Conservation (phyloP, 1,139 yeast species). For the Maudiozyma humilis region DNA sequence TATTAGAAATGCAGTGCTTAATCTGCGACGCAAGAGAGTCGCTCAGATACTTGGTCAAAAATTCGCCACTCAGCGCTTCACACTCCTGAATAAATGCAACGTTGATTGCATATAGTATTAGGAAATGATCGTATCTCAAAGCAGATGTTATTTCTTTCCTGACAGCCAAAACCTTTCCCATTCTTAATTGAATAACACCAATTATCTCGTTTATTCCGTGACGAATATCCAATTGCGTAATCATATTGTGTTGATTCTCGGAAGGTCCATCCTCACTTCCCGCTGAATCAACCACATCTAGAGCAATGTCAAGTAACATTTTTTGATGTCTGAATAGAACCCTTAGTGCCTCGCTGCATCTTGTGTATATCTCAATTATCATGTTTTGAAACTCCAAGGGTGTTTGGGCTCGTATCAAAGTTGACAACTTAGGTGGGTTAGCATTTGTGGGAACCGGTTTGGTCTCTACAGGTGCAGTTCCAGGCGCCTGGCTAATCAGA, state of each 20-base stretch:
- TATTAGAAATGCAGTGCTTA: conserved; percentile 48
- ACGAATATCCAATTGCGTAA: conserved; percentile 58
- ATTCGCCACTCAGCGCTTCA: conserved; percentile 73
- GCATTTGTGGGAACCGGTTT: conserved; percentile 13
- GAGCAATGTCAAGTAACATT: conserved; percentile 61
- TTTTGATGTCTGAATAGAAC: conserved; percentile 75
- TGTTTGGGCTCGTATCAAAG: conserved; percentile 53
- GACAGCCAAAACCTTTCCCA: conserved; percentile 71
- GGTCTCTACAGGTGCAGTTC: neutral
- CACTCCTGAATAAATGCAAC: conserved; percentile 73
- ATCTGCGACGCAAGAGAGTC: conserved; percentile 64
- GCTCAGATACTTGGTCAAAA: conserved; percentile 51
- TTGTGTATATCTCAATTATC: conserved; percentile 54
- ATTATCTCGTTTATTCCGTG: conserved; percentile 49
- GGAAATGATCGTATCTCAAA: conserved; percentile 46
- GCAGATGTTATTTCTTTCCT: conserved; percentile 65
- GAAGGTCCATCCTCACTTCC: conserved; percentile 18
- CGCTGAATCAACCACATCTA: conserved; percentile 40
- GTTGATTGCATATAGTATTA: conserved; percentile 58
- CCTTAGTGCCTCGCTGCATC: conserved; percentile 63
- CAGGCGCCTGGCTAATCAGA: neutral
- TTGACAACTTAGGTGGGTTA: conserved; percentile 39
- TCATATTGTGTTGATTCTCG: conserved; percentile 34
- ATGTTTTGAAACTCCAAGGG: conserved; percentile 68
- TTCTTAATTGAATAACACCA: conserved; percentile 63